Conservation (phyloP, 805 yeast genomes). For the Wickerhamiella azyma region DNA sequence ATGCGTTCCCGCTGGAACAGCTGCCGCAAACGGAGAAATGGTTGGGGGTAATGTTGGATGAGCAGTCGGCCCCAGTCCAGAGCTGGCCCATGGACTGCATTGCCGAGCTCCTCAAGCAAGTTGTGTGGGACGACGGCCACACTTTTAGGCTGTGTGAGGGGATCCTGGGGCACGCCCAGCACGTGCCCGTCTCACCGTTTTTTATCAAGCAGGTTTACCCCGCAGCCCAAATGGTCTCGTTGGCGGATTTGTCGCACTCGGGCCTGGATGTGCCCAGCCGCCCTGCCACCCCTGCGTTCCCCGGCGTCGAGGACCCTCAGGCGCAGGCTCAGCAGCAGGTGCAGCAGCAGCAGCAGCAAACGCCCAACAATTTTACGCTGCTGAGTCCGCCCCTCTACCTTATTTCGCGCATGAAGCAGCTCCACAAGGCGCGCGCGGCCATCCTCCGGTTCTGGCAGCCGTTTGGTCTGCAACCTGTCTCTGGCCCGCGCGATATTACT, state of each 20-base stretch:
- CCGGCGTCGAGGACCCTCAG: slow-evolving; percentile 1
- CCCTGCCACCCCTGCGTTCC: slow-evolving; percentile 3
- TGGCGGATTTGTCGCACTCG: slow-evolving; percentile 1
- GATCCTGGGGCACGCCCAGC: not conserved
- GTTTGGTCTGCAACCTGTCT: slow-evolving; percentile 26
- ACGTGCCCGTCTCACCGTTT: slow-evolving; percentile 7
- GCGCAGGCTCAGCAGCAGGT: not conserved
- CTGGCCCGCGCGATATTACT: slow-evolving; percentile 21
- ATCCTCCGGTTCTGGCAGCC: slow-evolving; percentile 29
- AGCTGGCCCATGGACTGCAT: slow-evolving; percentile 14
- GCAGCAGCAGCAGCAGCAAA: not conserved
- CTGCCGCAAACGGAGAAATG: not conserved
- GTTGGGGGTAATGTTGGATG: not conserved
- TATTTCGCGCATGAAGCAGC: slow-evolving; percentile 19
- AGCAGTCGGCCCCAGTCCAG: not conserved
- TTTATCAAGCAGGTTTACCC: slow-evolving; percentile 2
- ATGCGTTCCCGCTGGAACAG: not conserved
- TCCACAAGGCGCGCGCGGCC: slow-evolving; percentile 26
- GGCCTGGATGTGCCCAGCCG: not conserved
- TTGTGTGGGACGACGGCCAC: slow-evolving; percentile 28
- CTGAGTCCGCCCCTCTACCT: slow-evolving; percentile 24
- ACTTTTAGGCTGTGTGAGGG: not conserved
- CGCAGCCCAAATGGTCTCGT: not conserved
- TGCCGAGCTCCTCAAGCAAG: slow-evolving; percentile 20
- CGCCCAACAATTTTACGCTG: slow-evolving; percentile 10